These are phyloP conservation scores for Epipyxis sp. DNA, from an alignment of 108 stramenopile species.

Conservation along the genomic window DNA sequence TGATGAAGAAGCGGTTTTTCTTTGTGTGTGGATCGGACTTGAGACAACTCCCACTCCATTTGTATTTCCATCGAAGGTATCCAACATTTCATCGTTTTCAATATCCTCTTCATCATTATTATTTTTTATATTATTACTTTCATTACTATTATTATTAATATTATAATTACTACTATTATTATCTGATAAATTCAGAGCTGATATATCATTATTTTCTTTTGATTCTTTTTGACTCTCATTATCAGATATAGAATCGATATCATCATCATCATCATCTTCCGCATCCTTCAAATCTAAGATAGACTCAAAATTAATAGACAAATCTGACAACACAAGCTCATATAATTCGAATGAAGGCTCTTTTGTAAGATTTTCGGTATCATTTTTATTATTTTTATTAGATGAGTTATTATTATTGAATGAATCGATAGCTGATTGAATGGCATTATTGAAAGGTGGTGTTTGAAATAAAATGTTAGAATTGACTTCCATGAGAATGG, in stretches of 20 bases:
- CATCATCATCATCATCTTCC: constrained; percentile 12
- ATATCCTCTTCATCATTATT: too few relatives aligned
- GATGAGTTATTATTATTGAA: not conserved
- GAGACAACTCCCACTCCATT: too few relatives aligned
- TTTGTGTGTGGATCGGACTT: too few relatives aligned
- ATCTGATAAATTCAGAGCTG: too few relatives aligned
- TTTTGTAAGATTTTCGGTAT: not conserved
- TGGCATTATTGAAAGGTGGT: not conserved
- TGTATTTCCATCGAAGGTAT: too few relatives aligned
- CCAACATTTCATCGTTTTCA: too few relatives aligned
- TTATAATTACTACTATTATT: too few relatives aligned
- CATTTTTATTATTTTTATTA: not conserved
- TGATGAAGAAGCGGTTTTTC: too few relatives aligned
- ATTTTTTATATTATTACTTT: not conserved
- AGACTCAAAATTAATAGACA: not conserved
- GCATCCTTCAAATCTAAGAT: not conserved
- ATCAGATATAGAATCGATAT: not conserved
- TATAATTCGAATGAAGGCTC: constrained; percentile 5
- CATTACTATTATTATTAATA: not conserved
- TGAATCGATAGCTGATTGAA: not conserved
- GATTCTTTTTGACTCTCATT: not conserved
- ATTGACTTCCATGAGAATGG: constrained; percentile 2
- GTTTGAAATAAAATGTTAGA: not conserved
- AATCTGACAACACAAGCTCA: not conserved
- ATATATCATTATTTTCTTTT: not conserved